Conservation (phyloP, 2,329 filamentous ascomycete genomes). For the Pseudogymnoascus sp. region DNA sequence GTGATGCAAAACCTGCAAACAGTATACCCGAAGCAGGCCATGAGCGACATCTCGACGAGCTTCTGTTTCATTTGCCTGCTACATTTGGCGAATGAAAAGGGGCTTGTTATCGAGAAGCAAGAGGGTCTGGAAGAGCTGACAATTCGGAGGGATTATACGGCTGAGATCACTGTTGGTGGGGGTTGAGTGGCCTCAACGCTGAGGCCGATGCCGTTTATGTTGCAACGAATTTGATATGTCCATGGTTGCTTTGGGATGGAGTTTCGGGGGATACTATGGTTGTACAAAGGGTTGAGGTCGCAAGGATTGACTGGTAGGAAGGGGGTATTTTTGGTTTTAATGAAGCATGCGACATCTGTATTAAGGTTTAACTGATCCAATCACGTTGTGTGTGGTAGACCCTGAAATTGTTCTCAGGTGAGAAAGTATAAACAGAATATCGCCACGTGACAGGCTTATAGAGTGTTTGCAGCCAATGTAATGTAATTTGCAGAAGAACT, state of each 20-base stretch:
- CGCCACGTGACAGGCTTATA: neutral
- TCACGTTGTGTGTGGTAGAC: neutral
- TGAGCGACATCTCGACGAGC: slow-evolving; percentile 92
- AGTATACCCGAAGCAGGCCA: slow-evolving; percentile 77
- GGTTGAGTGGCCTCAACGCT: neutral
- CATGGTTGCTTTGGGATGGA: neutral
- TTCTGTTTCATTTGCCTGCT: slow-evolving; percentile 82
- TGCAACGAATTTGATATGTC: slow-evolving; percentile 3
- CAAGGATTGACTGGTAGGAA: neutral
- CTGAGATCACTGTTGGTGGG: slow-evolving; percentile 42
- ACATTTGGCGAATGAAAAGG: slow-evolving; percentile 72
- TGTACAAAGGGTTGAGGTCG: neutral
- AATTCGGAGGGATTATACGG: slow-evolving; percentile 57
- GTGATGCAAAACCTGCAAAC: slow-evolving; percentile 84
- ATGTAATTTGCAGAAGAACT: neutral
- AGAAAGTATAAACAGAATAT: neutral
- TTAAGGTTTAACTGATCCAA: slow-evolving; percentile 2
- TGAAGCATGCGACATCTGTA: slow-evolving; percentile 7
- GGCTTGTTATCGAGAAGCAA: slow-evolving; percentile 52
- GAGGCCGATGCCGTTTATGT: neutral
- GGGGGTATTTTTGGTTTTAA: neutral
- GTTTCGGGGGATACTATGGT: neutral
- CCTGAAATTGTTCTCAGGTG: neutral
- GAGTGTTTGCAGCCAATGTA: neutral
- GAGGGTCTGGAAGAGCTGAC: slow-evolving; percentile 51